Base-by-base conservation (phyloP, 192 early-diverging fungal genomes). In the Rhizoclosmatium sp. region DNA sequence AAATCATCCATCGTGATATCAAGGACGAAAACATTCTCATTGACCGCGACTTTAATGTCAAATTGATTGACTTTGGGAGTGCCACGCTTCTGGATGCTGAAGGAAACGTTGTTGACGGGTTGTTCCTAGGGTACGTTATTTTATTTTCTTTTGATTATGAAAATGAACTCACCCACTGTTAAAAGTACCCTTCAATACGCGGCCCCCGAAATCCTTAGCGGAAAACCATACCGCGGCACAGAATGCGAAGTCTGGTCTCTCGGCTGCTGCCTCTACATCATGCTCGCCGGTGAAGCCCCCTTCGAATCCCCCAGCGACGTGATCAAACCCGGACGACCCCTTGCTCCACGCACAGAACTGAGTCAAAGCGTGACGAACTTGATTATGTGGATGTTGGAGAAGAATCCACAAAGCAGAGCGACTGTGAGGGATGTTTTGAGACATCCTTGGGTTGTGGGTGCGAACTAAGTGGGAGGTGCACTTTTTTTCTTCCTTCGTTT, bases 1-100 rank as follows among this genome's bases (percentile, higher is more conserved):
- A 87, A 45, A 90, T 95, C 48, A 91, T 93, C 42, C 94, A 95
- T 78, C 88, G 93, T 31, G 93, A 94, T 71, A 89, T 95, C 78
- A 95, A 94, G 84, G 94, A 94, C 78, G 92, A 93, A 60, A 92
- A 92, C 70, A 83, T 89, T 58, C 58, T 89, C 46, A 85, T 89
- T 65, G 83, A 87, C 60, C 44, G 59, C 16, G 71, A 65, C 61
- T 79, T 82, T 46, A 82, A 87, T 71, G 85, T 91, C 31, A 89
- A 89, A 71, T 66, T 92, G 46, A 93, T 93, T 82, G 92, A 94
- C 79, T 90, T 93, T 82, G 91, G 90, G 1, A 88, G 87, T 21
- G 84, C 89, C 7, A 85, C 89, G 0, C 72, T 67, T 77, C 78
- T 79, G n/a, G 41, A 82, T 60, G 19, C 54, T 4, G 9, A 56